Evolutionary conservation across 2,329 filamentous ascomycete species (phyloP).

Genomic region (Pezicula carpinea): DNA sequence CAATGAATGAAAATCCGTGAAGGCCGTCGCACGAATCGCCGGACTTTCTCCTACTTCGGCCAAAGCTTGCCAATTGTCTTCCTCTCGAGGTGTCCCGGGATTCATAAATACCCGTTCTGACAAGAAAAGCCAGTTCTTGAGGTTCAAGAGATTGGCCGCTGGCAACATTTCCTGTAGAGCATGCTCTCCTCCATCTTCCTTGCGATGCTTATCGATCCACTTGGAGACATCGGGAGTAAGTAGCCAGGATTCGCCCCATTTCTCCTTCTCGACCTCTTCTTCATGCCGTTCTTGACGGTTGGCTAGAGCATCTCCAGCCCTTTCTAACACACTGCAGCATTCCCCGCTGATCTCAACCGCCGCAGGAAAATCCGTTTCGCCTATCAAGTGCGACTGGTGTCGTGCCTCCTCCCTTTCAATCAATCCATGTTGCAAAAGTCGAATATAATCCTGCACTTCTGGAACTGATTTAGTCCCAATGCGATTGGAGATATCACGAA

Average conservation of each 20-base stretch:
- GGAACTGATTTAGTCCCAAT: constrained; percentile 68
- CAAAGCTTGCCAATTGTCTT: constrained; percentile 64
- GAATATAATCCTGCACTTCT: constrained; percentile 69
- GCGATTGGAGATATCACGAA: constrained; percentile 55
- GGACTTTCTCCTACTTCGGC: constrained; percentile 52
- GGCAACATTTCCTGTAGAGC: constrained; percentile 33
- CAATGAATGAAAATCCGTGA: constrained; percentile 72
- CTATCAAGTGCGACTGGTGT: constrained; percentile 27
- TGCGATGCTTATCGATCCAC: constrained; percentile 17
- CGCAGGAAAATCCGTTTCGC: constrained; percentile 58
- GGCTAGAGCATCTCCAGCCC: constrained; percentile 61
- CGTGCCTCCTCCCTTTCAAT: constrained; percentile 18
- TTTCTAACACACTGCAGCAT: constrained; percentile 62
- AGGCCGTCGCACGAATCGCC: constrained; percentile 67
- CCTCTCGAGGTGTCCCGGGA: constrained; percentile 42
- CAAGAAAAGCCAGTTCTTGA: constrained; percentile 57
- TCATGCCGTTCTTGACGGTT: constrained; percentile 61
- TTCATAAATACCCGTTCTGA: constrained; percentile 75
- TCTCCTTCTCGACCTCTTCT: constrained; percentile 50
- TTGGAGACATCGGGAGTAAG: constrained; percentile 39
- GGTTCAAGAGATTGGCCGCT: constrained; percentile 52
- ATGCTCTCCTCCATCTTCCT: constrained; percentile 17
- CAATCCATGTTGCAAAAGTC: constrained; percentile 50
- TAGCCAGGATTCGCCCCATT: constrained; percentile 62
- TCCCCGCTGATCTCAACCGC: constrained; percentile 67